Evolutionary conservation across 495 filamentous ascomycete genomes (phyloP).

Genomic region (Pyrenula aspistea): DNA sequence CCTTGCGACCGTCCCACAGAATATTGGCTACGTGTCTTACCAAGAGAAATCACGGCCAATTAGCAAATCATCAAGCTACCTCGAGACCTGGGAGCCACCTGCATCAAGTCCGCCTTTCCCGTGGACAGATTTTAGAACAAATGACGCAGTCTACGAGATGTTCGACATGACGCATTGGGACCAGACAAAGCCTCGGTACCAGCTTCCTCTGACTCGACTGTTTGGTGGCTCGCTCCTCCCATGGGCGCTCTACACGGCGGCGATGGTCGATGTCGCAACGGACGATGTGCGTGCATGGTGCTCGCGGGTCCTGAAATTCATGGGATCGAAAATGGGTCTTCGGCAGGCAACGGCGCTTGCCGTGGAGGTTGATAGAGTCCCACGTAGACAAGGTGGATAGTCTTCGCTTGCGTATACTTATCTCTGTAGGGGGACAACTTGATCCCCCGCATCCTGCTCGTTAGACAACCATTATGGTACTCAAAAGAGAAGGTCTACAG

Average conservation of each 20-base stretch:
- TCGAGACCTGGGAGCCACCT: neutral
- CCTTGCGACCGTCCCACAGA: neutral
- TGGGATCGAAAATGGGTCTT: neutral
- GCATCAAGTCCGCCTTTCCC: neutral
- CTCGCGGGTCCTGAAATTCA: neutral
- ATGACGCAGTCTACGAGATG: neutral
- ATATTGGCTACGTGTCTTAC: neutral
- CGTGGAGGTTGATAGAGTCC: neutral
- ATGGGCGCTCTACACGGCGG: neutral
- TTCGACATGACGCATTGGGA: neutral
- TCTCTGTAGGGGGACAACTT: too few species aligned
- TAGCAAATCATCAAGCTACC: neutral
- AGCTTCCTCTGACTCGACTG: neutral
- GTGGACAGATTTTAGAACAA: neutral
- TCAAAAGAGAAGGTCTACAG: too few species aligned
- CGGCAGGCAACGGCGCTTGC: neutral
- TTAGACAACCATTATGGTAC: too few species aligned
- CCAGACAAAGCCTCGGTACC: neutral
- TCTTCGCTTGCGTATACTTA: too few species aligned
- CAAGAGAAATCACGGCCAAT: neutral
- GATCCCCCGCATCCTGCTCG: too few species aligned
- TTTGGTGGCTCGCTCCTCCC: neutral
- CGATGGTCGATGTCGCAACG: neutral
- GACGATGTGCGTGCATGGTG: neutral
- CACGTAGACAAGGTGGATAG: too few species aligned